These are phyloP conservation scores for Helotiales sp. DNA, from an alignment of 2,329 filamentous ascomycete species.

Conservation along the genomic window DNA sequence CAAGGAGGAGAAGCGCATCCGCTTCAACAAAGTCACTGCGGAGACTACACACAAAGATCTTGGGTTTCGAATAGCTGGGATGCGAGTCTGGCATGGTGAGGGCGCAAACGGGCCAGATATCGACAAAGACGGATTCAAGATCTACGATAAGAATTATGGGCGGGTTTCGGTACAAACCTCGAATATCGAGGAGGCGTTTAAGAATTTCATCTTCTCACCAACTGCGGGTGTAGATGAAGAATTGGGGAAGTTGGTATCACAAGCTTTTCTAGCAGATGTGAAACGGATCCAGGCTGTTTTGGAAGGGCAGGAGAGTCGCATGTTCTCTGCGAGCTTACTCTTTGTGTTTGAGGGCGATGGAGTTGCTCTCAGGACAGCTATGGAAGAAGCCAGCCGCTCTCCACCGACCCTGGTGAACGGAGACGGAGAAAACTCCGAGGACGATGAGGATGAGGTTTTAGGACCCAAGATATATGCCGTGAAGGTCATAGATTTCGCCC, in stretches of 20 bases:
- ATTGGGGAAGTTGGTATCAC: conserved; percentile 59
- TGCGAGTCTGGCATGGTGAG: conserved; percentile 65
- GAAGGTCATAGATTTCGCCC: conserved; percentile 96
- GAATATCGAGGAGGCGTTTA: conserved; percentile 60
- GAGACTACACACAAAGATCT: conserved; percentile 64
- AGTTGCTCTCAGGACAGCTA: conserved; percentile 50
- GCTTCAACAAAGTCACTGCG: conserved; percentile 63
- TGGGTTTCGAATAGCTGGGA: conserved; percentile 68
- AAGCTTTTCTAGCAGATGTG: conserved; percentile 59
- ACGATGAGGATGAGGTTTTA: conserved; percentile 57
- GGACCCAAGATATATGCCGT: conserved; percentile 74
- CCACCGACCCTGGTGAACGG: conserved; percentile 35
- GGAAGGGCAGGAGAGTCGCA: conserved; percentile 62
- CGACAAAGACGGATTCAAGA: conserved; percentile 58
- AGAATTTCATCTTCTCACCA: conserved; percentile 62
- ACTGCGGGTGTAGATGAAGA: conserved; percentile 63
- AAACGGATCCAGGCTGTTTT: conserved; percentile 58
- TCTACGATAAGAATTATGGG: conserved; percentile 69
- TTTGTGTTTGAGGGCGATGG: conserved; percentile 71
- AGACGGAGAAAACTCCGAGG: conserved; percentile 44
- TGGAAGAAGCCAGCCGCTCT: conserved; percentile 44
- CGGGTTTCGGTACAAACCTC: conserved; percentile 56
- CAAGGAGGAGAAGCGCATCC: conserved; percentile 60
- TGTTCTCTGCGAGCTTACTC: conserved; percentile 62
- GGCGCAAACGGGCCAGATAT: conserved; percentile 58